These are phyloP conservation scores for Batkoa obscura DNA, from an alignment of 371 early-diverging fungal species.

Conservation along the genomic window DNA sequence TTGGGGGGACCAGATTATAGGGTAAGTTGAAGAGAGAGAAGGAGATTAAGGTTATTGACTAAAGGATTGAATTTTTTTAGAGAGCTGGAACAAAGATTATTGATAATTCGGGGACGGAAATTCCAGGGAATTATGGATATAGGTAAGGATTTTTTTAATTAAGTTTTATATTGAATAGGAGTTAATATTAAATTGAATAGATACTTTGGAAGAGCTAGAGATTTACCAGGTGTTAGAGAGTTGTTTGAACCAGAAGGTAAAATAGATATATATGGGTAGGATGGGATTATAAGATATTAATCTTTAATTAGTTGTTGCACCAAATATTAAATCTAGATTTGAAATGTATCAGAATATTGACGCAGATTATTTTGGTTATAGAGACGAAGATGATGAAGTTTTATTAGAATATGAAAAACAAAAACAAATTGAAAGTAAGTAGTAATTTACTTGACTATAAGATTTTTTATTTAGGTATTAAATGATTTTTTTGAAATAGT, in stretches of 20 bases:
- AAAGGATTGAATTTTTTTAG: slow-evolving; percentile 14
- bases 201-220: slow-evolving; percentile 93
- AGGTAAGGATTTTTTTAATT: slow-evolving; percentile 32
- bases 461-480: too few relatives aligned
- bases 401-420: slow-evolving; percentile 53
- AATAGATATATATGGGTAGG: neutral
- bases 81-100: slow-evolving; percentile 52
- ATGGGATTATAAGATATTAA: too few relatives aligned
- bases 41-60: neutral
- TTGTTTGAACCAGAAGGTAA: slow-evolving; percentile 53
- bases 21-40: slow-evolving; percentile 33
- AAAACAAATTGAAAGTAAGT: neutral
- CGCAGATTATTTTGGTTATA: slow-evolving; percentile 89
- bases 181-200: slow-evolving; percentile 12
- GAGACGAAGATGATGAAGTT: slow-evolving; percentile 77
- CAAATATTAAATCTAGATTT: slow-evolving; percentile 22
- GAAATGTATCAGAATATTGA: slow-evolving; percentile 69
- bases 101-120: slow-evolving; percentile 74
- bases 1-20: slow-evolving; percentile 89
- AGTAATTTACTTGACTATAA: too few relatives aligned
- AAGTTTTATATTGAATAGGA: neutral
- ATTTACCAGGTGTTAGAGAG: slow-evolving; percentile 87
- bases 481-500: too few relatives aligned
- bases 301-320: neutral
- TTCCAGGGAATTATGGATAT: slow-evolving; percentile 82